A percentile compares a stretch with the other conserved stretches of the same genome.
Evolutionary conservation across 495 filamentous ascomycete genomes (phyloP).

Genomic region (Xylaria flabelliformis): DNA sequence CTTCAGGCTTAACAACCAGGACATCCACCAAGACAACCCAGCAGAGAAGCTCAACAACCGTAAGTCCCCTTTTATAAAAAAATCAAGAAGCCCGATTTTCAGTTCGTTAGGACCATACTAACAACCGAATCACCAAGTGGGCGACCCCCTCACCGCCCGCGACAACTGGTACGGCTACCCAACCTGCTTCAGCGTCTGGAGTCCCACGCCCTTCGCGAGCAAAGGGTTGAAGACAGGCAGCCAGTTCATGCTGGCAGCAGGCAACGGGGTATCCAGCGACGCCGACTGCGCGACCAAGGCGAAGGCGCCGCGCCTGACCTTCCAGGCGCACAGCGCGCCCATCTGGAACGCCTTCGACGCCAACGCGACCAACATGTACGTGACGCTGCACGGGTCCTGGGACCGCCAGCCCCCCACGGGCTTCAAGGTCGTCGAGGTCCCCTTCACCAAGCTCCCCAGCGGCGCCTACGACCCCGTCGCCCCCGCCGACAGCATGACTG

Average conservation of each 20-base stretch:
- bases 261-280: slow-evolving; percentile 57
- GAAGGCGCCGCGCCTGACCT: slow-evolving; percentile 55
- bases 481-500: slow-evolving; percentile 42
- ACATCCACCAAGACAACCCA: slow-evolving; percentile 71
- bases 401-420: slow-evolving; percentile 51
- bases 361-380: slow-evolving; percentile 60
- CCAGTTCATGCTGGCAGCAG: slow-evolving; percentile 56
- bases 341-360: slow-evolving; percentile 57
- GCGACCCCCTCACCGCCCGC: slow-evolving; percentile 43
- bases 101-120: too few relatives aligned
- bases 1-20: slow-evolving; percentile 52
- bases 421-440: slow-evolving; percentile 49
- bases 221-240: slow-evolving; percentile 53
- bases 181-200: slow-evolving; percentile 71
- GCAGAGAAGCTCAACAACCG: slow-evolving; percentile 74
- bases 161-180: slow-evolving; percentile 69
- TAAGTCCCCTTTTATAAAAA: slow-evolving; percentile 2
- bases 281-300: slow-evolving; percentile 53
- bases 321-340: slow-evolving; percentile 65
- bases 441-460: slow-evolving; percentile 41
- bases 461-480: slow-evolving; percentile 50
- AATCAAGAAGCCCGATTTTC: too few relatives aligned
- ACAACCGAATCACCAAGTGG: slow-evolving; percentile 25
- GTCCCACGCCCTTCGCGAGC: slow-evolving; percentile 51
- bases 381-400: slow-evolving; percentile 68